Evolutionary conservation across 768 basidiomycete genomes (phyloP).

Genomic region (Auricularia sp.): DNA sequence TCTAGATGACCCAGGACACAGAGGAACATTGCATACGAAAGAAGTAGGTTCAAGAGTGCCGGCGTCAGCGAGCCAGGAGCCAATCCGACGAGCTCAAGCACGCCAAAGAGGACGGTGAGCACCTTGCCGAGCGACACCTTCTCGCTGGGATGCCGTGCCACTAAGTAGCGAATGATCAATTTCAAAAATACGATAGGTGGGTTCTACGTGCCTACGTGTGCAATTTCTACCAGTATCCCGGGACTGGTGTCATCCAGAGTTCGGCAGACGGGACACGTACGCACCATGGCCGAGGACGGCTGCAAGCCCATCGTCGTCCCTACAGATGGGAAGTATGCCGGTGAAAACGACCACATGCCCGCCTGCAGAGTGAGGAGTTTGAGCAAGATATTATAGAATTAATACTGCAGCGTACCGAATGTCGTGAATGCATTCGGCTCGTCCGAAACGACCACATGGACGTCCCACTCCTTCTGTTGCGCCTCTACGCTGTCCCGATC

Average conservation of each 20-base stretch:
- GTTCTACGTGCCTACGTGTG: conserved; percentile 49
- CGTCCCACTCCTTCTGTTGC: conserved; percentile 41
- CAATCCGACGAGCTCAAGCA: conserved; percentile 41
- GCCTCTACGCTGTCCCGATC: conserved; percentile 24
- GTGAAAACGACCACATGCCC: conserved; percentile 77
- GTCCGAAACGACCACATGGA: conserved; percentile 63
- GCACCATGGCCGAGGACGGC: conserved; percentile 77
- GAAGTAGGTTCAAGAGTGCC: conserved; percentile 38
- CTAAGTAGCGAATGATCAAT: conserved; percentile 23
- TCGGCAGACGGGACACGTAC: conserved; percentile 10
- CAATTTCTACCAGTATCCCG: conserved; percentile 47
- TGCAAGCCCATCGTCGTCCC: conserved; percentile 73
- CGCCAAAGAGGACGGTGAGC: conserved; percentile 28
- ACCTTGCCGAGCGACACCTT: conserved; percentile 34
- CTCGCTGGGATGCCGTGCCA: conserved; percentile 50
- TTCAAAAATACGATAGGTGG: background rate
- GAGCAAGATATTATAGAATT: background rate
- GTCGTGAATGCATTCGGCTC: conserved; percentile 70
- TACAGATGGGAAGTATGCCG: conserved; percentile 71
- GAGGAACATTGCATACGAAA: too few relatives aligned
- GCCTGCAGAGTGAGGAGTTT: conserved; percentile 27
- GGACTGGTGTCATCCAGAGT: conserved; percentile 3
- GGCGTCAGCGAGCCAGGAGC: conserved; percentile 45
- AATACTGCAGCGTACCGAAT: conserved; percentile 38
- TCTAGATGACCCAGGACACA: too few relatives aligned